These are phyloP conservation scores for Endogone sp. DNA, from an alignment of 192 early-diverging fungal species.

Conservation along the genomic window DNA sequence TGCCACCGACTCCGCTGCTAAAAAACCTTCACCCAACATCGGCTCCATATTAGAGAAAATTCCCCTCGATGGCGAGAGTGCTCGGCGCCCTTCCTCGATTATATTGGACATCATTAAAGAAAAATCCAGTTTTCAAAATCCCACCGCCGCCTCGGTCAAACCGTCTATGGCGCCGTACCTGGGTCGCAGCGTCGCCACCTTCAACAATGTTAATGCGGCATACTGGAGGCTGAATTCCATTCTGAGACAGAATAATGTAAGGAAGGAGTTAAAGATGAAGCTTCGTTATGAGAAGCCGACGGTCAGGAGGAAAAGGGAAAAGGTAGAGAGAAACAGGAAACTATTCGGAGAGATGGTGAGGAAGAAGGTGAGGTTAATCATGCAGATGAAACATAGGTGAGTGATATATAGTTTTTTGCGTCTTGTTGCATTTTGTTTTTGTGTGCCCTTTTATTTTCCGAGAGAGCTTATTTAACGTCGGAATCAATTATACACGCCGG, in stretches of 20 bases:
- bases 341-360: constrained; percentile 55
- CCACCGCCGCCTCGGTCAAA: not conserved
- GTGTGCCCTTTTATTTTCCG: too few species aligned
- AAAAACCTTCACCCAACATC: too few species aligned
- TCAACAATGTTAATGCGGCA: constrained; percentile 32
- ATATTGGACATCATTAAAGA: not conserved
- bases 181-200: constrained; percentile 45
- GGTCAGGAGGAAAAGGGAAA: constrained; percentile 55
- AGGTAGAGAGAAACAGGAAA: constrained; percentile 46
- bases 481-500: too few species aligned
- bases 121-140: not conserved
- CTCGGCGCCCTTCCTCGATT: too few species aligned
- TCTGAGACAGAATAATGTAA: constrained; percentile 49
- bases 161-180: constrained; percentile 31
- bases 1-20: too few species aligned
- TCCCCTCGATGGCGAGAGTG: too few species aligned
- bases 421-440: too few species aligned
- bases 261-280: constrained; percentile 50
- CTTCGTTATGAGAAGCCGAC: constrained; percentile 67
- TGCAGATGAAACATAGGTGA: constrained; percentile 58
- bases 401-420: too few species aligned
- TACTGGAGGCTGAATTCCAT: constrained; percentile 57
- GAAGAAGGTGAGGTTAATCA: constrained; percentile 60
- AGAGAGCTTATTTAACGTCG: too few species aligned
- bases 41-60: too few species aligned